Base-by-base conservation (phyloP, 257 asterid genomes). In the Knoxia roxburghii region DNA sequence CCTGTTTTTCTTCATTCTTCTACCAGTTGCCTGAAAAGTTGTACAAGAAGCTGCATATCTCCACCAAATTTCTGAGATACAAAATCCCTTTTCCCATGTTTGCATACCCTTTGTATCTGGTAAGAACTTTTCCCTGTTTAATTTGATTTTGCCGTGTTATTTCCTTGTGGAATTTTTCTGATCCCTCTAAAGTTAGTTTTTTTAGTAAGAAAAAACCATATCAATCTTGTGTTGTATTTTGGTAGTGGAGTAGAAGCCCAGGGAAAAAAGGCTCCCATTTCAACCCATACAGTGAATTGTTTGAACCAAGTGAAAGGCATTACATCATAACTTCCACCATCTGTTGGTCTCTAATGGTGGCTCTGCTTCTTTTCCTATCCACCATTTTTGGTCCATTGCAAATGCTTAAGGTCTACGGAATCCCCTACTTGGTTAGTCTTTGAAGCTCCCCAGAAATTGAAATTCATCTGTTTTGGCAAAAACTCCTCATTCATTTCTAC, bases 211-310 rank as follows among this genome's bases (percentile, higher is more conserved):
- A 37, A 37, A 37, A 3, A 4, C 9, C 41, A 37, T 37, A 3
- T 37, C 9, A 37, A 37, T 9, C 41, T 9, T 4, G 9, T 37
- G 41, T 4, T 37, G 41, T 37, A 37, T 40, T 43, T 41, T 41
- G 54, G 17, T 83, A 91, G 98, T 82, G 95, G 86, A 75, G 73
- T 12, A 82, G 96, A 76, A 86, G 94, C 68, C 96, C 98, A 3
- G 98, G 98, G 9, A 92, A 92, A 72, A 81, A 60, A 27, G 98
- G 98, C n/a, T 92, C 98, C 18, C 98, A 92, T 72, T 92, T 85
- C 79, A 85, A 89, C 73, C 98, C 98, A 0, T 76, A 84, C 70
- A 86, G 98, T 41, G 80, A 70, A 32, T 72, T 92, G 82, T 92
- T 92, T 41, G 82, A 72, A 68, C 81, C 84, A 0, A 71, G 67